Conservation (phyloP, 129 eudicot genomes). For the Lonicera japonica region DNA sequence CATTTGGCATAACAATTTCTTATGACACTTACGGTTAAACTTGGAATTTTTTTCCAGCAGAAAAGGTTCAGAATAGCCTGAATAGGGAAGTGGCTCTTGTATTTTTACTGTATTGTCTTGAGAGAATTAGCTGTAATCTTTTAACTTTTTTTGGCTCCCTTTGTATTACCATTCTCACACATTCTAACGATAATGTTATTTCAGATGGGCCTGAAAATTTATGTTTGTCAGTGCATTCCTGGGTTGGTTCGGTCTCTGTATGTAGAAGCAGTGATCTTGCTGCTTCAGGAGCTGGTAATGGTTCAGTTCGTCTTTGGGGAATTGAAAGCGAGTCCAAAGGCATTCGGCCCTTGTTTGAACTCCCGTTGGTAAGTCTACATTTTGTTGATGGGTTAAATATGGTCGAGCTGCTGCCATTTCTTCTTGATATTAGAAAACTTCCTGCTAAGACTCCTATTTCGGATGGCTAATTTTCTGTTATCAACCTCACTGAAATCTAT, state of each 20-base stretch:
- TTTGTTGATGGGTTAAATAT: not conserved
- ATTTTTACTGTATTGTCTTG: not conserved
- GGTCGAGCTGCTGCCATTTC: not conserved
- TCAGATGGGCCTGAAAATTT: slow-evolving; percentile 14
- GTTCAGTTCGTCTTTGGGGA: slow-evolving; percentile 72
- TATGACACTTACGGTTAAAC: not conserved
- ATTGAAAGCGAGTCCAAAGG: slow-evolving; percentile 71
- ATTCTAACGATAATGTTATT: slow-evolving; percentile 2
- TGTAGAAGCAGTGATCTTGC: slow-evolving; percentile 94
- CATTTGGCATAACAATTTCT: not conserved
- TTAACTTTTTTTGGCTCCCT: not conserved
- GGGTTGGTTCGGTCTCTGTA: slow-evolving; percentile 85
- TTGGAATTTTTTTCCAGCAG: not conserved
- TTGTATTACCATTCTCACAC: not conserved
- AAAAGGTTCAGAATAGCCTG: not conserved
- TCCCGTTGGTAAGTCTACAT: slow-evolving; percentile 67
- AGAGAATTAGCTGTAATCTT: not conserved
- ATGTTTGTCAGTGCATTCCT: slow-evolving; percentile 50
- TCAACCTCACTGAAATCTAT: not conserved
- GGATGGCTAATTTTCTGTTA: not conserved
- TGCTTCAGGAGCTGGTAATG: slow-evolving; percentile 98
- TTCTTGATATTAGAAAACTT: not conserved
- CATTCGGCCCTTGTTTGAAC: slow-evolving; percentile 69
- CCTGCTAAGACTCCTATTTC: not conserved
- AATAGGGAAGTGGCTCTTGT: not conserved